These are phyloP conservation scores for Glycine soja DNA, from an alignment of 306 rosid species.

Conservation along the genomic window DNA sequence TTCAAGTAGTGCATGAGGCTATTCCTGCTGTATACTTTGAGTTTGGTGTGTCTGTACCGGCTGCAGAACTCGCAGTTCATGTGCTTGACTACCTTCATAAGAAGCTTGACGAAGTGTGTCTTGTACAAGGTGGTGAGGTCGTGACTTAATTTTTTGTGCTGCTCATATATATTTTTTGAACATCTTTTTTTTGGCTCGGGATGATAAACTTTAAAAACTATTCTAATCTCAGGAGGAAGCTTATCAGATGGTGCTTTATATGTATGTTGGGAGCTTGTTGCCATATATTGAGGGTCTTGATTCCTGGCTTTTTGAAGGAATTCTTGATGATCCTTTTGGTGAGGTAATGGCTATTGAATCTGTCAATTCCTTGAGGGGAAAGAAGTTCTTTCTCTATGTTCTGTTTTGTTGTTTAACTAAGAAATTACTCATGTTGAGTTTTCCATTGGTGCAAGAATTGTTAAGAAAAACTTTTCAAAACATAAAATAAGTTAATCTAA, in stretches of 20 bases:
- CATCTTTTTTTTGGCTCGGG: conserved; percentile 46
- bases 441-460: conserved; percentile 28
- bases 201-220: conserved; percentile 42
- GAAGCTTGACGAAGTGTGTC: conserved; percentile 88
- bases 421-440: conserved; percentile 7
- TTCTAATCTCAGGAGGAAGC: conserved; percentile 77
- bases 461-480: conserved; percentile 20
- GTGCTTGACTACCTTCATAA: conserved; percentile 82
- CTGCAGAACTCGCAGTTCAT: conserved; percentile 80
- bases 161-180: conserved; percentile 36
- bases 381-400: conserved; percentile 29
- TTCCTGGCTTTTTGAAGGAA: conserved; percentile 99
- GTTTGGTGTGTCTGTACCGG: conserved; percentile 64
- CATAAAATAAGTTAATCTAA: not conserved
- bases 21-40: conserved; percentile 75
- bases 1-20: conserved; percentile 72
- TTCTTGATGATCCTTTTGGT: conserved; percentile 89
- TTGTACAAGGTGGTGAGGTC: conserved; percentile 97
- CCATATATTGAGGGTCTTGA: conserved; percentile 94
- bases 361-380: conserved; percentile 30
- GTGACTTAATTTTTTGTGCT: conserved; percentile 48
- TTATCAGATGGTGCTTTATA: conserved; percentile 82
- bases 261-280: conserved; percentile 86
- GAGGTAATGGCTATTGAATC: conserved; percentile 68
- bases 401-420: conserved; percentile 22